phyloP scores from a whole-genome alignment of 768 basidiomycete genomes.

The Sarcodon aspratus region DNA sequence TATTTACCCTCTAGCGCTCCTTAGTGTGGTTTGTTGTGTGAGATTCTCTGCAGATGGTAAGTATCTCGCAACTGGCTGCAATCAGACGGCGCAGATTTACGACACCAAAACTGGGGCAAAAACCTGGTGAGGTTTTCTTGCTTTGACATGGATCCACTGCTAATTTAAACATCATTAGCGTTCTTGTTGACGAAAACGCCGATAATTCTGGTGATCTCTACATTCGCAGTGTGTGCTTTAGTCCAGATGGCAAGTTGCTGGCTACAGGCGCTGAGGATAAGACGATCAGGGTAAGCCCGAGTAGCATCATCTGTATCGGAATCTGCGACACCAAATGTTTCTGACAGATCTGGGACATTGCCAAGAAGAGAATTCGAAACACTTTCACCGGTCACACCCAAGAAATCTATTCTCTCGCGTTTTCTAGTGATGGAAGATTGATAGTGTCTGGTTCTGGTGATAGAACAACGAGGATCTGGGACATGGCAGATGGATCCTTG shows the following conservation, averaged over 20 bases:
- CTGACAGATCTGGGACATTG: slow-evolving; percentile 83
- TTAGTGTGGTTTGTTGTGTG: slow-evolving; percentile 79
- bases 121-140: slow-evolving; percentile 50
- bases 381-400: slow-evolving; percentile 84
- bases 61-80: slow-evolving; percentile 90
- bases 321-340: neutral
- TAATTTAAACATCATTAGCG: slow-evolving; percentile 26
- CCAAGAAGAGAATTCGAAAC: slow-evolving; percentile 64
- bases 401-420: slow-evolving; percentile 92
- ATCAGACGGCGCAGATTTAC: slow-evolving; percentile 91
- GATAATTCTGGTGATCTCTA: slow-evolving; percentile 76
- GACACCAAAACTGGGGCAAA: slow-evolving; percentile 81
- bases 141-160: neutral
- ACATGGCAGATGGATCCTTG: slow-evolving; percentile 32
- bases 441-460: slow-evolving; percentile 88
- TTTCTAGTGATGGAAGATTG: slow-evolving; percentile 74
- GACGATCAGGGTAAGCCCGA: slow-evolving; percentile 63
- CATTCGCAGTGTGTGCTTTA: slow-evolving; percentile 78
- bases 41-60: slow-evolving; percentile 92
- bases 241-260: slow-evolving; percentile 57
- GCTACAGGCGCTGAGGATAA: slow-evolving; percentile 88
- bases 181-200: slow-evolving; percentile 67
- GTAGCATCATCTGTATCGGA: neutral
- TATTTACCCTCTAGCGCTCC: neutral
- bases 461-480: slow-evolving; percentile 51